These are phyloP conservation scores for Chytriomyces confervae DNA, from an alignment of 192 early-diverging fungal genomes.

Conservation along the genomic window DNA sequence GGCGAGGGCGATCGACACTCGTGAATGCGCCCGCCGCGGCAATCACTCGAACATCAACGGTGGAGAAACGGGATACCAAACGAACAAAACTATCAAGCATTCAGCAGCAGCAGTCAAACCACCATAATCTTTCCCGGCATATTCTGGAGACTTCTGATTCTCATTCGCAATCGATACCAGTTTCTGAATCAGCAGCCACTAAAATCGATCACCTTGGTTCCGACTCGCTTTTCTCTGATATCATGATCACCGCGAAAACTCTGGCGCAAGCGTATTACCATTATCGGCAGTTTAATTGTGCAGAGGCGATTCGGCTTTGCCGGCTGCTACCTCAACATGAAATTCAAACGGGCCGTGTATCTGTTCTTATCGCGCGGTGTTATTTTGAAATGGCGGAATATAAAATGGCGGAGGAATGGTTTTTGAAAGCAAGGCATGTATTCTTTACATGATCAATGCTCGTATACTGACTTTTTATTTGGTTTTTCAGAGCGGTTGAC, in stretches of 20 bases:
- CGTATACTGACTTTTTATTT: conserved; percentile 3
- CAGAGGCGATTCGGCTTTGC: conserved; percentile 28
- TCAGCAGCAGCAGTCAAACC: neutral
- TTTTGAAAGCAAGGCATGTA: conserved; percentile 30
- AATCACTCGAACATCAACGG: neutral
- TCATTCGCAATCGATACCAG: neutral
- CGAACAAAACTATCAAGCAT: conserved; percentile 22
- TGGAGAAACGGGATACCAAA: conserved; percentile 25
- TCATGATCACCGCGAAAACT: neutral
- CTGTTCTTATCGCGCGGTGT: conserved; percentile 20
- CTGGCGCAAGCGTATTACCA: conserved; percentile 34
- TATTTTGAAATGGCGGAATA: conserved; percentile 37
- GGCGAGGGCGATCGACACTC: neutral
- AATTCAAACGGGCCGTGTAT: conserved; percentile 34
- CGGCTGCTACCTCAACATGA: conserved; percentile 21
- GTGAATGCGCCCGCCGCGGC: neutral
- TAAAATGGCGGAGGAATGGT: conserved; percentile 29
- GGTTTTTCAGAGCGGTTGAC: conserved; percentile 58
- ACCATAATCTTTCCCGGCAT: neutral
- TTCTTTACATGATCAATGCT: neutral
- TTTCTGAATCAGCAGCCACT: no score
- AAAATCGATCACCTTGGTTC: no score
- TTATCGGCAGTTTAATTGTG: conserved; percentile 30
- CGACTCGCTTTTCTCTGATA: no score
- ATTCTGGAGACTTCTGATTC: neutral